phyloP scores from a whole-genome alignment of 768 basidiomycete species.

The Boletus tomentosulus region DNA sequence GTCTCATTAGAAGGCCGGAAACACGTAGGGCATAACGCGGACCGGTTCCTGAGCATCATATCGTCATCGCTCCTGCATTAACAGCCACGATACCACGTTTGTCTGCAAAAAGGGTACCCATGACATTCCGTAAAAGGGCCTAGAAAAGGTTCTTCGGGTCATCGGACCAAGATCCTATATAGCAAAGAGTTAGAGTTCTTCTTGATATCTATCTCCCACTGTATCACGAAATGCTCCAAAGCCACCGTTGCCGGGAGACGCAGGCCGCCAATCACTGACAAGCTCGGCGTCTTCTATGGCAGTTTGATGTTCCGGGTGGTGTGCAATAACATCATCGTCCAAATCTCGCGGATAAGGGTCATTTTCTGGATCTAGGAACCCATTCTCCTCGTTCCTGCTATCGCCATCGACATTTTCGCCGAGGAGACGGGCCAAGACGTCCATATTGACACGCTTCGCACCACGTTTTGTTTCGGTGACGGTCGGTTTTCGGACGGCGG shows the following conservation, averaged over 20 bases:
- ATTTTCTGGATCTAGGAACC: slow-evolving; percentile 22
- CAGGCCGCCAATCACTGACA: slow-evolving; percentile 45
- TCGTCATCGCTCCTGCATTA: background rate
- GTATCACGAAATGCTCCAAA: slow-evolving; percentile 15
- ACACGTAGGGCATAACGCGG: background rate
- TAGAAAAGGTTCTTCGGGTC: background rate
- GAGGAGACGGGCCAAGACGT: slow-evolving; percentile 52
- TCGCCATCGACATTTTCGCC: slow-evolving; percentile 25
- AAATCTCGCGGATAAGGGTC: slow-evolving; percentile 12
- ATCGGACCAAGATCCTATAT: slow-evolving; percentile 1
- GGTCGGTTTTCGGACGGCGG: background rate
- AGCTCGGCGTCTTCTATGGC: slow-evolving; percentile 30
- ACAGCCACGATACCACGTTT: background rate
- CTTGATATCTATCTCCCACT: slow-evolving; percentile 26
- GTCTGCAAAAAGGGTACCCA: background rate
- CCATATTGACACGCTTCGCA: slow-evolving; percentile 48
- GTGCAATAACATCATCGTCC: slow-evolving; percentile 14
- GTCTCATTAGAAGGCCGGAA: slow-evolving; percentile 5
- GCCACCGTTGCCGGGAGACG: slow-evolving; percentile 29
- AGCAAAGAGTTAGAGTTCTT: slow-evolving; percentile 23
- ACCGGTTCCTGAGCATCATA: slow-evolving; percentile 3
- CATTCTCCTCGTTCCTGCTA: slow-evolving; percentile 19
- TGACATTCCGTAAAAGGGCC: background rate
- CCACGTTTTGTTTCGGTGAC: slow-evolving; percentile 28
- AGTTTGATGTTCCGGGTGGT: slow-evolving; percentile 3